These are phyloP conservation scores for Macadamia tetraphylla DNA, from an alignment of 164 flowering plant genomes.

Conservation along the genomic window DNA sequence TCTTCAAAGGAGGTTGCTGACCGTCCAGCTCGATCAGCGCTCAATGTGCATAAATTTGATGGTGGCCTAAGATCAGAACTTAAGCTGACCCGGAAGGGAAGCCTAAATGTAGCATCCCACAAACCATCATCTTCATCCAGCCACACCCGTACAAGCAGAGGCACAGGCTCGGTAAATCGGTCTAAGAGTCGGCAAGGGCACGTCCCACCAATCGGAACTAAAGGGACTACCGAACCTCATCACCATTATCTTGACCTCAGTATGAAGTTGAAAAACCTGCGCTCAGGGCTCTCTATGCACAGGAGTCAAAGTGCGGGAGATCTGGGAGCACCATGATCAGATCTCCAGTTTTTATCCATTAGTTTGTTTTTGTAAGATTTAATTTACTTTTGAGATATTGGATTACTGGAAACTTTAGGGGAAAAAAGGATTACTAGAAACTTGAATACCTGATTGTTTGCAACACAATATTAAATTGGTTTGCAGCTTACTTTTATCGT, in stretches of 20 bases:
- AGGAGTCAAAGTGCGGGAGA: constrained; percentile 76
- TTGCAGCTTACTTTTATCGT: too few species aligned
- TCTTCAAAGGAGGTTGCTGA: constrained; percentile 63
- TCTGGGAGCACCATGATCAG: constrained; percentile 35
- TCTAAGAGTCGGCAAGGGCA: constrained; percentile 41
- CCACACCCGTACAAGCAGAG: constrained; percentile 43
- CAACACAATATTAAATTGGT: too few species aligned
- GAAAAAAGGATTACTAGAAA: too few species aligned
- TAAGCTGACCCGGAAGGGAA: constrained; percentile 47
- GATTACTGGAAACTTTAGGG: too few species aligned
- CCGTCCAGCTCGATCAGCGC: constrained; percentile 52
- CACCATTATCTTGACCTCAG: constrained; percentile 26
- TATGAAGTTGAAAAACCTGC: constrained; percentile 30
- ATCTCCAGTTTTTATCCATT: neutral
- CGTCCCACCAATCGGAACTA: constrained; percentile 46
- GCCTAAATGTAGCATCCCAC: constrained; percentile 31
- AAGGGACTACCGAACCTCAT: constrained; percentile 25
- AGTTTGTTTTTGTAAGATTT: neutral
- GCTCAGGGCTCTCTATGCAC: constrained; percentile 37
- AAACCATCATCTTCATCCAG: constrained; percentile 36
- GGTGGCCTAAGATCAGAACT: constrained; percentile 52
- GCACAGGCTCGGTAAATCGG: constrained; percentile 33
- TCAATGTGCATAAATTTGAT: constrained; percentile 45
- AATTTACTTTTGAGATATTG: neutral
- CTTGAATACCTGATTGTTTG: too few species aligned